Evolutionary conservation across 1,284 basidiomycete genomes (phyloP).

Genomic region (Boletus chippewaensis): DNA sequence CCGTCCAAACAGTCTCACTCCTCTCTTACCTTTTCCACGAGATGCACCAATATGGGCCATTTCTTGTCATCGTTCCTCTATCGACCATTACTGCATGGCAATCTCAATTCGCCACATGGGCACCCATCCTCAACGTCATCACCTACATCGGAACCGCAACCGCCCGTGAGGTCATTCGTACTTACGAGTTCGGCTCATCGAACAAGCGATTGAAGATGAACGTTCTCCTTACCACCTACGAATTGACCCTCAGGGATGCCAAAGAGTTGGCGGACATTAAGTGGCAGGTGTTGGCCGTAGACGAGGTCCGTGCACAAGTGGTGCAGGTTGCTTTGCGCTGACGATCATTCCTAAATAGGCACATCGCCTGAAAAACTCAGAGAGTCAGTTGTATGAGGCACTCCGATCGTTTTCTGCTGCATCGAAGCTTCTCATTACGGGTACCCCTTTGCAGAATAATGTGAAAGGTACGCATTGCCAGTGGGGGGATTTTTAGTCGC

Average conservation of each 20-base stretch:
- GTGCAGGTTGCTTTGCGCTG: slow-evolving; percentile 1
- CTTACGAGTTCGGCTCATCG: slow-evolving; percentile 87
- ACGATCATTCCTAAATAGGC: slow-evolving; percentile 47
- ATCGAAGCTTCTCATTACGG: slow-evolving; percentile 94
- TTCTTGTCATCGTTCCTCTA: slow-evolving; percentile 95
- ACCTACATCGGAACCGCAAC: slow-evolving; percentile 91
- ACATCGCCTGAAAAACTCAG: slow-evolving; percentile 96
- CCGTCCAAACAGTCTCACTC: slow-evolving; percentile 95
- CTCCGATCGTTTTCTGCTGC: slow-evolving; percentile 84
- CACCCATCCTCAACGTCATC: slow-evolving; percentile 94
- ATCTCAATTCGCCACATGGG: slow-evolving; percentile 91
- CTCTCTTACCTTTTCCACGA: slow-evolving; percentile 95
- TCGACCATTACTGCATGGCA: slow-evolving; percentile 99
- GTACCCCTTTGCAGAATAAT: slow-evolving; percentile 98
- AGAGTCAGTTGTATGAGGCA: slow-evolving; percentile 95
- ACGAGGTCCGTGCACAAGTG: slow-evolving; percentile 61
- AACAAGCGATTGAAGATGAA: slow-evolving; percentile 93
- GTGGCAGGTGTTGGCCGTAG: slow-evolving; percentile 95
- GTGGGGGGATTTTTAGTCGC: neutral
- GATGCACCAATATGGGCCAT: slow-evolving; percentile 91
- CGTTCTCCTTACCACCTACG: slow-evolving; percentile 96
- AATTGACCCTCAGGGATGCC: slow-evolving; percentile 88
- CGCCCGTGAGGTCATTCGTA: slow-evolving; percentile 87
- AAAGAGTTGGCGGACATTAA: slow-evolving; percentile 90
- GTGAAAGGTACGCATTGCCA: slow-evolving; percentile 73